A percentile compares a stretch with the other conserved stretches of the same genome.
Evolutionary conservation across 1,284 basidiomycete genomes (phyloP).

Genomic region (Papiliotrema fonsecae): DNA sequence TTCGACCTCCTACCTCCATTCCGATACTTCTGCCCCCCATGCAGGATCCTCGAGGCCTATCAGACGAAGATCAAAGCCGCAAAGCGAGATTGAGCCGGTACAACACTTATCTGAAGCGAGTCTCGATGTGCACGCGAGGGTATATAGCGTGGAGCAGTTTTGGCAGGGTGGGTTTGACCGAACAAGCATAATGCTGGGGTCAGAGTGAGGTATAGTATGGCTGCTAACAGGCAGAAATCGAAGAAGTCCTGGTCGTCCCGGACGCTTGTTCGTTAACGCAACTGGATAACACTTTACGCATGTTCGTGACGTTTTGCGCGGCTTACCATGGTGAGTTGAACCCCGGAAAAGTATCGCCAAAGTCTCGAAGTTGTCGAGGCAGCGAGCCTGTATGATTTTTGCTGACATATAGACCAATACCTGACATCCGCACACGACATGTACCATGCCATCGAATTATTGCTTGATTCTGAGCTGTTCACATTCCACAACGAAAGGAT

Average conservation of each 20-base stretch:
- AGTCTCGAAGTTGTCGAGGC: too few species aligned
- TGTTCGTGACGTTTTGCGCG: constrained; percentile 71
- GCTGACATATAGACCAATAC: constrained; percentile 60
- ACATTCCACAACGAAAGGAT: constrained; percentile 81
- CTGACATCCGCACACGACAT: constrained; percentile 73
- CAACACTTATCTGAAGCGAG: constrained; percentile 10
- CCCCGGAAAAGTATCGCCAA: too few species aligned
- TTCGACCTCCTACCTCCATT: constrained; percentile 2
- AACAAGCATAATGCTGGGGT: not conserved
- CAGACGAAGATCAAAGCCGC: not conserved
- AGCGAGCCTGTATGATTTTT: too few species aligned
- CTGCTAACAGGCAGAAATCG: constrained; percentile 59
- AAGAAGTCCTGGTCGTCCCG: constrained; percentile 68
- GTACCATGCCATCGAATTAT: constrained; percentile 66
- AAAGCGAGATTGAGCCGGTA: not conserved
- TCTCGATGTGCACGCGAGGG: constrained; percentile 26
- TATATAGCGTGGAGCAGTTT: constrained; percentile 25
- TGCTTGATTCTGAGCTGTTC: constrained; percentile 79
- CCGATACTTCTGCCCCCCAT: not conserved
- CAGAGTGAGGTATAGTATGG: not conserved
- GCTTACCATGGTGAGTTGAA: constrained; percentile 69
- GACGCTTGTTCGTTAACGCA: constrained; percentile 63
- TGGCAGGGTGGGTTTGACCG: constrained; percentile 23
- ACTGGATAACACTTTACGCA: constrained; percentile 69
- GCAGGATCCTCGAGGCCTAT: not conserved